Evolutionary conservation across 495 filamentous ascomycete genomes (phyloP).

Genomic region (Bacidia gigantensis): DNA sequence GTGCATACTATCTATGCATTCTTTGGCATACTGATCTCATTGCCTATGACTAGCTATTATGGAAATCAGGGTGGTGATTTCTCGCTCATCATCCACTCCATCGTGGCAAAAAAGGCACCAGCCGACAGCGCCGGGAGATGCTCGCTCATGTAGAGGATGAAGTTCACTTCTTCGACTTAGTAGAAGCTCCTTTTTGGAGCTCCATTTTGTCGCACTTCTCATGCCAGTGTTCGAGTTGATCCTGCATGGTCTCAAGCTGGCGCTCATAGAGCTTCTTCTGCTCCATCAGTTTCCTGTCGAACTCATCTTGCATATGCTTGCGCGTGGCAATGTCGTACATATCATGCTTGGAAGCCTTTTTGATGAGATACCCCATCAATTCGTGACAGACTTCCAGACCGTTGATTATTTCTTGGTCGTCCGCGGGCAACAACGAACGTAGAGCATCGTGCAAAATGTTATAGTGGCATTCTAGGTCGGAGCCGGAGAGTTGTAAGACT

Average conservation of each 20-base stretch:
- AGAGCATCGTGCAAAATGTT: background rate
- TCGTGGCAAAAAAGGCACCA: slow-evolving; percentile 24
- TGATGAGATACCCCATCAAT: background rate
- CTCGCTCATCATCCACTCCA: slow-evolving; percentile 38
- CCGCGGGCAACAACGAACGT: background rate
- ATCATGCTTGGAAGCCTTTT: background rate
- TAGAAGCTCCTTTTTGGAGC: background rate
- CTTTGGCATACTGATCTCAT: background rate
- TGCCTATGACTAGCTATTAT: slow-evolving; percentile 45
- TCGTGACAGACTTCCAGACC: background rate
- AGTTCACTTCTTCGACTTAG: background rate
- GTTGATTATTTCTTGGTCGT: background rate
- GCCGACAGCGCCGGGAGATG: background rate
- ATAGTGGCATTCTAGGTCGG: background rate
- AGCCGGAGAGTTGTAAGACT: background rate
- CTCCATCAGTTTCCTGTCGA: background rate
- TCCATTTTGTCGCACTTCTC: background rate
- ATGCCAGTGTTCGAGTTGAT: slow-evolving; percentile 2
- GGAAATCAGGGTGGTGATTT: slow-evolving; percentile 61
- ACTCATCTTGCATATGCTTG: slow-evolving; percentile 1
- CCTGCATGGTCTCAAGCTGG: background rate
- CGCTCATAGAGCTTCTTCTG: slow-evolving; percentile 1
- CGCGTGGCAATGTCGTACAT: background rate
- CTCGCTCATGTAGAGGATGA: background rate
- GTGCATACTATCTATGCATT: slow-evolving; percentile 14